These are phyloP conservation scores for Cynara cardunculus DNA, from an alignment of 129 eudicot species.

Conservation along the genomic window DNA sequence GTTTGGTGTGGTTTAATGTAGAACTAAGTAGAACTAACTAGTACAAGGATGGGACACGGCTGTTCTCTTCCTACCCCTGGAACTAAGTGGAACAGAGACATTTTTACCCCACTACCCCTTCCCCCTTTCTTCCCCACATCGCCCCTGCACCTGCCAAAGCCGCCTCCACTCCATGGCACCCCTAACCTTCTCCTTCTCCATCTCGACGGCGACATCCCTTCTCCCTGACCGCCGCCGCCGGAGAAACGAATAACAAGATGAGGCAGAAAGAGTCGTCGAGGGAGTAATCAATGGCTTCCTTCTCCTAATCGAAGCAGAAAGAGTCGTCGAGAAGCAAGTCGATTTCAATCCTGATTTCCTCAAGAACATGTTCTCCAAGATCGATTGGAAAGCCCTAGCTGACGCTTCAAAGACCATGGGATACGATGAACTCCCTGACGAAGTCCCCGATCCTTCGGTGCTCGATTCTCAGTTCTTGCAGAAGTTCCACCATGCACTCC, in stretches of 20 bases:
- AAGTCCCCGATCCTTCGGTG: conserved; percentile 43
- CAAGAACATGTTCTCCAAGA: conserved; percentile 70
- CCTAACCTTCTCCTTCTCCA: no score
- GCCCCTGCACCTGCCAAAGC: no score
- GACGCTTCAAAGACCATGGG: conserved; percentile 73
- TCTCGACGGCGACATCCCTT: no score
- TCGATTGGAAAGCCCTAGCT: conserved; percentile 73
- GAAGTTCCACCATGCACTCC: conserved; percentile 83
- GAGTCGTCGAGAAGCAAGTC: conserved; percentile 50
- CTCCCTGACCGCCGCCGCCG: not conserved
- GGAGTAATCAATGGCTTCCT: conserved; percentile 86
- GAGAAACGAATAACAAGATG: conserved; percentile 32
- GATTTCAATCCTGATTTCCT: conserved; percentile 75
- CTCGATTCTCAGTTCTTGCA: conserved; percentile 64
- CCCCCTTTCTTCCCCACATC: no score
- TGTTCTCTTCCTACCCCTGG: no score
- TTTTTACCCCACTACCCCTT: no score
- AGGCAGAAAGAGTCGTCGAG: conserved; percentile 86
- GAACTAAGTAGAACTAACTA: no score
- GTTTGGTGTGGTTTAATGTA: no score
- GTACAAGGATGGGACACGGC: no score
- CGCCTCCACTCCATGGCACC: no score
- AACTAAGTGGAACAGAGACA: no score
- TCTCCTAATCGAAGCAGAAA: conserved; percentile 56
- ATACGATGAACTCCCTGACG: conserved; percentile 73